Base-by-base conservation (phyloP, 129 eudicot genomes). In the Erigeron canadensis region DNA sequence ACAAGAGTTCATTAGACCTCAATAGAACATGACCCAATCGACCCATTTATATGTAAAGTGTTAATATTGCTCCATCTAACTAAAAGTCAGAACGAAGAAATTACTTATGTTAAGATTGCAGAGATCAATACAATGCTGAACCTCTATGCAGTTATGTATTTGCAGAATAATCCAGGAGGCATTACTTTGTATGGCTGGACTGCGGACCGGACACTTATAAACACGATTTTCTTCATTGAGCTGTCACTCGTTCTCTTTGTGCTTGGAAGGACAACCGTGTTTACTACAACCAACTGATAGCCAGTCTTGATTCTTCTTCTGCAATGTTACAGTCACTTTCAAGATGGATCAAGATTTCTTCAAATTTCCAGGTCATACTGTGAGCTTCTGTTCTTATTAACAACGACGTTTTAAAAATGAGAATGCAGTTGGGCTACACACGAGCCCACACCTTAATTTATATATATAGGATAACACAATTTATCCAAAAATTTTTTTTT, bases 161-260 rank as follows among this genome's bases (percentile, higher is more conserved):
- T 91, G 88, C 97, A 88, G 84, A 74, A 79, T 51, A 91, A 91
- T 79, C 97, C 97, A 11, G 97, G 97, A 13, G 97, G 97, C 61
- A 81, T 91, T 69, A 91, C 97, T 10, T 68, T 91, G 65, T 91
- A 83, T 45, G 97, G 97, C 15, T 91, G 88, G 91, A 86, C 92
- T 22, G 91, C 84, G 39, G 97, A 91, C 72, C 85, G 97, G 56
- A 77, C 84, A 45, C 80, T 91, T 45, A 86, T 91, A 69, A 81
- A 80, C 86, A 85, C 95, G 1, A 91, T 91, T 72, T 91, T 91
- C 84, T 85, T 84, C 83, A 80, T 91, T 41, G 88, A 91, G 70
- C 73, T 91, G 60, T 83, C 95, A 10, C 67, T 91, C 13, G 86
- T 91, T 63, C 90, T 87, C 37, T 91, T 87, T 34, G 95, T 91